Base-by-base conservation (phyloP, 768 basidiomycete genomes). In the Suillus fuscotomentosus region DNA sequence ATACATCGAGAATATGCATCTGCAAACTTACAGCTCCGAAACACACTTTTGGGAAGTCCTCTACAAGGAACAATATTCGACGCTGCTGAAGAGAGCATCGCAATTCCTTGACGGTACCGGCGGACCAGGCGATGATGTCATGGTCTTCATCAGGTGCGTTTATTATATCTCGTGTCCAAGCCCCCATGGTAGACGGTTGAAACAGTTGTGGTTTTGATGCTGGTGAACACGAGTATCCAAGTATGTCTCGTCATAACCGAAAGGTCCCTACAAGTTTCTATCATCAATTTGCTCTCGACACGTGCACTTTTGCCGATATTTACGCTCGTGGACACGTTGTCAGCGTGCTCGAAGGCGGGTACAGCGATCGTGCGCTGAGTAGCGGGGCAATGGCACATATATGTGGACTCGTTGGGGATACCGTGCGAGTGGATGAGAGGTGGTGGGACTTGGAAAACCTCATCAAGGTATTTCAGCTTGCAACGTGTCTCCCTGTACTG, bases 271-370 rank as follows among this genome's bases (percentile, higher is more conserved):
- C 88, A 0, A 86, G 88, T 0, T 97, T 97, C 76, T 99, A 91
- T 74, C 79, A 89, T 69, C 89, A 86, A 11, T 97, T 98, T 70
- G 88, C 94, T 0, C 81, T 77, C 5, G 94, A 97, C 68, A 85
- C 87, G 0, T 80, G 84, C 60, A 72, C 69, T 0, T 84, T 99
- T 63, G 88, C 90, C 8, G 83, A 90, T 34, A 67, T 74, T 53
- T 88, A 88, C 66, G 87, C 92, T 0, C 70, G 74, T 1, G 94
- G 95, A 0, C 83, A 87, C 48, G 69, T 97, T 6, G 82, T 99
- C 45, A 95, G 93, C 69, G 92, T 98, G 0, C 85, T 99, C 1
- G 97, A 99, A 77, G 97, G 97, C 1, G 97, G 96, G 1, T 98
- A 98, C 71, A 93, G 92, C 69, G 95, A 98, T 73, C 84, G 90